Evolutionary conservation across 805 yeast genomes (phyloP).

Genomic region (Nakazawaea populi): DNA sequence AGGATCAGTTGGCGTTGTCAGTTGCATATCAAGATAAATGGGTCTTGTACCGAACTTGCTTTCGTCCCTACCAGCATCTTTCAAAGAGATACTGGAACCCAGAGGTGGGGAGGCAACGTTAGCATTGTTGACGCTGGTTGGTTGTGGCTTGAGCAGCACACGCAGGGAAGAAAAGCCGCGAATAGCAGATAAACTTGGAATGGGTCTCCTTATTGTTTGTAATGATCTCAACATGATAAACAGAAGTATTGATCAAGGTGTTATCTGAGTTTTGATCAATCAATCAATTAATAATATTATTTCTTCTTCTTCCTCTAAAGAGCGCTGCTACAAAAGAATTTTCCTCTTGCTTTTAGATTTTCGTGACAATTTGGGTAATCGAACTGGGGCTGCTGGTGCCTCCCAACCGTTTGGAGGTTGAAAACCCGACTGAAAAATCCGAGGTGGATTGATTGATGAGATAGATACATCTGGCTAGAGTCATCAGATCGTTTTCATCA

Average conservation of each 20-base stretch:
- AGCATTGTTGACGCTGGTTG: constrained; percentile 16
- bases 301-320: too few relatives aligned
- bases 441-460: neutral
- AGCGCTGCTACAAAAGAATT: too few relatives aligned
- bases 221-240: too few relatives aligned
- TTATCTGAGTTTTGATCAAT: too few relatives aligned
- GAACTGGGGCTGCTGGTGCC: neutral
- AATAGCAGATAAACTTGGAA: neutral
- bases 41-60: constrained; percentile 69
- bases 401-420: neutral
- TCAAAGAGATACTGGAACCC: constrained; percentile 40
- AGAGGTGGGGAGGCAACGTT: constrained; percentile 31
- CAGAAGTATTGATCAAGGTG: too few relatives aligned
- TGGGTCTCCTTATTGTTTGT: neutral
- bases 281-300: too few relatives aligned
- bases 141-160: constrained; percentile 4
- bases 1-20: constrained; percentile 98
- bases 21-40: constrained; percentile 94
- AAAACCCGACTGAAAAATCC: neutral
- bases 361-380: too few relatives aligned
- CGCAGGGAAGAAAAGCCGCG: neutral
- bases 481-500: neutral
- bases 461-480: neutral
- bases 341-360: too few relatives aligned
- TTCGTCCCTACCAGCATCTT: constrained; percentile 38